phyloP scores from a whole-genome alignment of 1,284 basidiomycete species.

The Ganoderma sp. region DNA sequence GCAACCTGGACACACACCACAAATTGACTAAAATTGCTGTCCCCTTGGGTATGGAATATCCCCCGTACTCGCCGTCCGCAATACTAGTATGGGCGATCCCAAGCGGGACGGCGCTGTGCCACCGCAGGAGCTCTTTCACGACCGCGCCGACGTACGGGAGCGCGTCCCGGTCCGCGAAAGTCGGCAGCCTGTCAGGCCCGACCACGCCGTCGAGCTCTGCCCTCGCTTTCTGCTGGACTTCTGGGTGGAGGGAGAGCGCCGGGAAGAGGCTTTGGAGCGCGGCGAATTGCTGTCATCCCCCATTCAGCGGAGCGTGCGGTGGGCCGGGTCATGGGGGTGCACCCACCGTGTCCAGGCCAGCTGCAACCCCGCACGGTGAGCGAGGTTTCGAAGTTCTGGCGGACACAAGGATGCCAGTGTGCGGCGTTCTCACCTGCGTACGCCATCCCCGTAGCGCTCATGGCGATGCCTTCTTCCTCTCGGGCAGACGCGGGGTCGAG shows the following conservation, averaged over 20 bases:
- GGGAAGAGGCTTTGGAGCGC: constrained; percentile 33
- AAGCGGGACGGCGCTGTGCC: constrained; percentile 28
- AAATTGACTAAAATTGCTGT: constrained; percentile 21
- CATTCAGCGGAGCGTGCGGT: neutral
- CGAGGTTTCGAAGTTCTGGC: neutral
- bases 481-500: neutral
- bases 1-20: constrained; percentile 19
- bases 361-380: constrained; percentile 8
- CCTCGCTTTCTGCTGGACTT: constrained; percentile 37
- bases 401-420: too few species aligned
- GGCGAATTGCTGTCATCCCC: constrained; percentile 29
- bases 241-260: constrained; percentile 36
- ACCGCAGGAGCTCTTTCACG: constrained; percentile 37
- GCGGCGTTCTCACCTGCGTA: constrained; percentile 8
- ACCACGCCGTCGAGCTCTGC: constrained; percentile 38
- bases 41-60: constrained; percentile 32
- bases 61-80: constrained; percentile 33
- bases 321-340: neutral
- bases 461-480: constrained; percentile 16
- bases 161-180: constrained; percentile 31
- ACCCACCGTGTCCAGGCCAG: constrained; percentile 30
- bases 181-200: constrained; percentile 35
- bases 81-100: constrained; percentile 25
- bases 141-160: constrained; percentile 41
- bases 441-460: constrained; percentile 11